phyloP scores from a whole-genome alignment of 2,329 filamentous ascomycete species.

The Talaromyces sp. region DNA sequence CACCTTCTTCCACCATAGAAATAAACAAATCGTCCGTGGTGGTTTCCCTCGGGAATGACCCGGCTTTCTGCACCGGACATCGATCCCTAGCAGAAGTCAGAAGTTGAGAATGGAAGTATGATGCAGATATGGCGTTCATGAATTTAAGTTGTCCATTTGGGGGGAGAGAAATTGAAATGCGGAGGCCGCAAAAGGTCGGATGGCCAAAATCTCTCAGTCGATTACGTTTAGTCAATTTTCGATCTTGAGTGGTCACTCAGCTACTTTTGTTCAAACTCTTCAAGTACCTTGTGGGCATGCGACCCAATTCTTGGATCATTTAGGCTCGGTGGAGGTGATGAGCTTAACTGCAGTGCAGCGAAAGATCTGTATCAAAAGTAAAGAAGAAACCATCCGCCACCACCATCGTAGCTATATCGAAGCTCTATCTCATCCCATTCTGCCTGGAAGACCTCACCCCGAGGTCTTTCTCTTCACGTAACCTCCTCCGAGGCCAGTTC shows the following conservation, averaged over 20 bases:
- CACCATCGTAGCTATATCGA: neutral
- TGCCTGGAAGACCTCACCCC: neutral
- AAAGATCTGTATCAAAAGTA: neutral
- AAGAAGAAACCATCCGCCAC: neutral
- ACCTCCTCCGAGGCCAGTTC: neutral
- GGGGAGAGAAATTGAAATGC: neutral
- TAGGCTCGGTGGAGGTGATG: constrained; percentile 11
- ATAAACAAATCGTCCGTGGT: constrained; percentile 17
- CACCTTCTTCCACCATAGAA: constrained; percentile 15
- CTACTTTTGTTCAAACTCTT: constrained; percentile 20
- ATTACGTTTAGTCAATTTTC: constrained; percentile 11
- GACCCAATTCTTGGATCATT: constrained; percentile 15
- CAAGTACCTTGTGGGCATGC: constrained; percentile 28
- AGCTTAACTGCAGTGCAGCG: constrained; percentile 11
- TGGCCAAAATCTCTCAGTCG: constrained; percentile 9
- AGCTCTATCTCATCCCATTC: neutral
- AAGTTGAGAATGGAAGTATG: neutral
- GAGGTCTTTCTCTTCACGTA: constrained; percentile 13
- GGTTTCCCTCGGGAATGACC: neutral
- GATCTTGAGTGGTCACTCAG: constrained; percentile 9
- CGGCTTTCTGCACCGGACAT: no score
- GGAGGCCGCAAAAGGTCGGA: constrained; percentile 1
- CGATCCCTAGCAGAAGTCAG: neutral
- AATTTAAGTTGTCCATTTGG: neutral
- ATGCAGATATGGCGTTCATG: neutral